Evolutionary conservation across 2,329 filamentous ascomycete genomes (phyloP), one percentile per base, ranked within the genome.

Genomic region (Passalora sequoiae): DNA sequence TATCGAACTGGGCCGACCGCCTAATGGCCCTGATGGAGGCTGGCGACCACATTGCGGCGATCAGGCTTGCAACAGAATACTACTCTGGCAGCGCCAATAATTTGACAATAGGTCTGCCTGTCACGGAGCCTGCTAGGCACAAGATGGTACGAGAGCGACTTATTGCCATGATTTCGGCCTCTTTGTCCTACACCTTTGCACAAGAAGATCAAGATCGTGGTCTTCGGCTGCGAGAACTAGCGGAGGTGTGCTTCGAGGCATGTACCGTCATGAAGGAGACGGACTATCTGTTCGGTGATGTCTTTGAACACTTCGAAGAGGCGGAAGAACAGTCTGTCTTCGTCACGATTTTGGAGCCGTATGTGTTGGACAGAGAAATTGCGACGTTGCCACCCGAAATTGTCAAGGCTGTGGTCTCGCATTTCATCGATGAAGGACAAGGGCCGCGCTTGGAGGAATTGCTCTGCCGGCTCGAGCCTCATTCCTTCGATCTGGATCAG

Each of bases 1-100:
- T 98, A 24, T 97, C 92, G 0, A 98, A 98, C 56, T 98, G 92
- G 92, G 91, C 92, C 2, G 92, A 98, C 65, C 77, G 92, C 29
- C 72, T 98, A 13, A 81, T 96, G 53, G 89, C 91, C 0, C 74
- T 97, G 55, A 96, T 98, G 86, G 89, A 97, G 63, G 80, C 89
- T 44, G 92, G 92, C n/a, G 89, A 97, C 65, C 95, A 94, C 60
- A 85, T 98, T 51, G 85, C 81, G 9, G 89, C 92, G 1, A 95
- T 98, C 47, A 78, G 84, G 52, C 74, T 98, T 46, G 94, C 91
- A 7, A 94, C 89, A 1, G 85, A 84, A 1, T 98, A 97, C 66
- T 97, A 94, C 62, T 83, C 81, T 6, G 92, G 92, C 17, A 82
- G 89, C 59, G 80, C 87, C n/a, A 88, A 96, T 64, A 96, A 92